These are phyloP conservation scores for Calcarisporium arbuscula DNA, from an alignment of 2,329 filamentous ascomycete genomes.

Conservation along the genomic window DNA sequence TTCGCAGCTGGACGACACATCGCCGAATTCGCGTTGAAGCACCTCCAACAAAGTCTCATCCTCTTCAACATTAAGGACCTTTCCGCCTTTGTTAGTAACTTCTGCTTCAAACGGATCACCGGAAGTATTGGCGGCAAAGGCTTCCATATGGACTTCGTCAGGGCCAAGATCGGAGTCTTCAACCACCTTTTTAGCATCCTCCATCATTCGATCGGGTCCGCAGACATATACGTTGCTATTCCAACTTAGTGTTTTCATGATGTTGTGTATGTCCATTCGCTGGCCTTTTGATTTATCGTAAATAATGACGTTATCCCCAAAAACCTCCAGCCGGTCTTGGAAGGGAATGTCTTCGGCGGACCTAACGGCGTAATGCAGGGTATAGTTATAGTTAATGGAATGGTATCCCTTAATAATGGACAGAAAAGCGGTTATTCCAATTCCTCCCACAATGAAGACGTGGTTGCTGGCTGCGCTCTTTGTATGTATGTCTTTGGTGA, in stretches of 20 bases:
- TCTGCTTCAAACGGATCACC: conserved; percentile 56
- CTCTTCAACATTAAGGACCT: conserved; percentile 36
- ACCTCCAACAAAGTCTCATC: conserved; percentile 46
- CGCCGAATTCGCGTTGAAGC: conserved; percentile 34
- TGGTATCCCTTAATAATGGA: conserved; percentile 35
- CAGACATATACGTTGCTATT: conserved; percentile 57
- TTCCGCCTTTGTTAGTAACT: conserved; percentile 33
- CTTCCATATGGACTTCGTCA: conserved; percentile 54
- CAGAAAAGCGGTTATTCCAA: conserved; percentile 62
- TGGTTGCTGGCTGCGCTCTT: conserved; percentile 46
- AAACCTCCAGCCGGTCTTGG: conserved; percentile 33
- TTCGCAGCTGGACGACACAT: conserved; percentile 43
- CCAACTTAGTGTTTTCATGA: conserved; percentile 41
- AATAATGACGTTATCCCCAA: conserved; percentile 36
- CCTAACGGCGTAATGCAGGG: conserved; percentile 54
- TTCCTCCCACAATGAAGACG: conserved; percentile 57
- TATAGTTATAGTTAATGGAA: conserved; percentile 40
- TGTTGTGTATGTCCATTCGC: conserved; percentile 45
- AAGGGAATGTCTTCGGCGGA: conserved; percentile 49
- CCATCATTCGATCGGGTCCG: conserved; percentile 52
- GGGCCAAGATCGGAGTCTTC: conserved; percentile 35
- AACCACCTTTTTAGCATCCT: conserved; percentile 37
- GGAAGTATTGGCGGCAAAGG: conserved; percentile 45
- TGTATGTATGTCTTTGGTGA: conserved; percentile 43
- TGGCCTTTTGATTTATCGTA: conserved; percentile 47